Conservation (phyloP, 169 alveolate genomes). For the Eimeria maxima region DNA sequence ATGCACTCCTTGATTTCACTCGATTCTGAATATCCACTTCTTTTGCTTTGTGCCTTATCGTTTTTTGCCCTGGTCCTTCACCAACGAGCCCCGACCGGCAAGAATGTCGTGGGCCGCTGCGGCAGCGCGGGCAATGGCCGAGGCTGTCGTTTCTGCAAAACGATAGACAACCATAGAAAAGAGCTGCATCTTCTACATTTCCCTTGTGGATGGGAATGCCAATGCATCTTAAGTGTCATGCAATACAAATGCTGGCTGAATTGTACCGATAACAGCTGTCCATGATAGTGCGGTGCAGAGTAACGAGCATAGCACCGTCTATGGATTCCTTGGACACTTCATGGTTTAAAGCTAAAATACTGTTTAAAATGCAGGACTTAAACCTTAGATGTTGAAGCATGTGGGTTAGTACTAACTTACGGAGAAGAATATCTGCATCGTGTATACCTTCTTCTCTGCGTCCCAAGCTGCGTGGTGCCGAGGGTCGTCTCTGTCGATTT, state of each 20-base stretch:
- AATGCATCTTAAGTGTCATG: not conserved
- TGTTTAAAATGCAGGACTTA: not conserved
- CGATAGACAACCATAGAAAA: not conserved
- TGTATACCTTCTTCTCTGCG: slow-evolving; percentile 91
- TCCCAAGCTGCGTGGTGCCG: slow-evolving; percentile 94
- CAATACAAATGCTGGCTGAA: not conserved
- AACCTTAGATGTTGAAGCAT: not conserved
- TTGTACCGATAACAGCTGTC: not conserved
- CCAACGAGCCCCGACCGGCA: slow-evolving; percentile 85
- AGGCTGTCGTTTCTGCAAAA: slow-evolving; percentile 78
- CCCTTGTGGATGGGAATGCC: not conserved
- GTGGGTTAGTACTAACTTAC: not conserved
- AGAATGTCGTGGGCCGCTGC: slow-evolving; percentile 84
- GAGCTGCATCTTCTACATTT: not conserved
- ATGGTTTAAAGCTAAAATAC: too few species aligned
- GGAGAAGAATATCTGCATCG: slow-evolving; percentile 88
- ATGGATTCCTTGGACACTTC: not conserved
- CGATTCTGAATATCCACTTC: not conserved
- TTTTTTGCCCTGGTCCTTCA: slow-evolving; percentile 7
- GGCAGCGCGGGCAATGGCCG: slow-evolving; percentile 83
- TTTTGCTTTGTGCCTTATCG: not conserved
- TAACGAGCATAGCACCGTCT: not conserved
- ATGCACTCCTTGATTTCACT: not conserved
- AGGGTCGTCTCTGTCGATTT: slow-evolving; percentile 91
- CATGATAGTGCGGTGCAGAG: not conserved